Conservation (phyloP, 2,329 filamentous ascomycete species). For the Diaporthe humulicola region DNA sequence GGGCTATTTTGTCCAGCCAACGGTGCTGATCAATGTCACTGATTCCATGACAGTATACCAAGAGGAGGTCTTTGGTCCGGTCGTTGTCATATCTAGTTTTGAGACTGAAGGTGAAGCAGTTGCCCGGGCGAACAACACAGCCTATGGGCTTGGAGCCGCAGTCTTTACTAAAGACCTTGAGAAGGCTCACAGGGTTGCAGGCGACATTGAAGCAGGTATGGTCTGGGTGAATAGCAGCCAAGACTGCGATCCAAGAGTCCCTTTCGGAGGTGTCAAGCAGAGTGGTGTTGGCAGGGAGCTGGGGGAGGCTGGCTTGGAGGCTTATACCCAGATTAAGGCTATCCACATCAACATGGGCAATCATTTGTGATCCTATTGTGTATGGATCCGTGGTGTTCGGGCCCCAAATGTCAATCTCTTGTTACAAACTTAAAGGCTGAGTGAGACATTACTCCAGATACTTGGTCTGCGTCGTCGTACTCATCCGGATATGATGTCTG, state of each 20-base stretch:
- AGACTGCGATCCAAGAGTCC: slow-evolving; percentile 64
- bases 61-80: slow-evolving; percentile 54
- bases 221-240: slow-evolving; percentile 62
- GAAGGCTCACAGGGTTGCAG: slow-evolving; percentile 58
- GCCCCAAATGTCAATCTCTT: neutral
- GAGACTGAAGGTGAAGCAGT: slow-evolving; percentile 53
- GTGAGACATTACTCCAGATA: neutral
- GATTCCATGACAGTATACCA: slow-evolving; percentile 51
- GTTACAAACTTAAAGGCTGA: neutral
- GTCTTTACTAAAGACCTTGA: slow-evolving; percentile 70
- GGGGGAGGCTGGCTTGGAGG: slow-evolving; percentile 51
- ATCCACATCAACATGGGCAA: slow-evolving; percentile 52
- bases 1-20: slow-evolving; percentile 52
- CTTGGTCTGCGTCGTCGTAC: neutral
- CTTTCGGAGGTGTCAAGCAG: slow-evolving; percentile 58
- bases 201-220: slow-evolving; percentile 69
- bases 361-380: neutral
- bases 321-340: slow-evolving; percentile 53
- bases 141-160: slow-evolving; percentile 69
- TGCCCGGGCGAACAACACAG: slow-evolving; percentile 57
- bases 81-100: slow-evolving; percentile 51
- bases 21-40: slow-evolving; percentile 52
- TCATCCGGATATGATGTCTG: neutral
- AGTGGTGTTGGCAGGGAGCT: slow-evolving; percentile 53
- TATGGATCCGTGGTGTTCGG: neutral